A percentile compares a stretch with the other conserved stretches of the same genome.
phyloP scores from a whole-genome alignment of 2,329 filamentous ascomycete species.

The Paracoccidioides brasiliensis region DNA sequence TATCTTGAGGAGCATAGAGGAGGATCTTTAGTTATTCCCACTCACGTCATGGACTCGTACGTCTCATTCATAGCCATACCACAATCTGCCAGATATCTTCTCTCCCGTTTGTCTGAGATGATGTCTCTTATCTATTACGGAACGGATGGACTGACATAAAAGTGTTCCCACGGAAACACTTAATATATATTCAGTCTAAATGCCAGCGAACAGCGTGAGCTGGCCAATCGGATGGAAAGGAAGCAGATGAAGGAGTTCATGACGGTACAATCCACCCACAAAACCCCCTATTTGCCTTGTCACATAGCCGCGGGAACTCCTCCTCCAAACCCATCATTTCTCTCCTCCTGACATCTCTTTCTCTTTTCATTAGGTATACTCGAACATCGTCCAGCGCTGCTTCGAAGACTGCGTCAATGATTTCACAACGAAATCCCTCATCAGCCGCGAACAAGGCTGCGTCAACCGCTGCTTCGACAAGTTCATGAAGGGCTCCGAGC shows the following conservation, averaged over 20 bases:
- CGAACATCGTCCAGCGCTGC: slow-evolving; percentile 50
- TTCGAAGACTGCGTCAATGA: slow-evolving; percentile 96
- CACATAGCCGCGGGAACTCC: background rate
- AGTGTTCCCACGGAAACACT: background rate
- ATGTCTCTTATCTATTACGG: too few species aligned
- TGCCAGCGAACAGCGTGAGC: slow-evolving; percentile 73
- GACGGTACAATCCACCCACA: slow-evolving; percentile 51
- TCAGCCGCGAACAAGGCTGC: slow-evolving; percentile 77
- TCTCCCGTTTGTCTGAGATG: background rate
- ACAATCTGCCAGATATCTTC: background rate
- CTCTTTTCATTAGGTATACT: slow-evolving; percentile 45
- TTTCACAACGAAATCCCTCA: slow-evolving; percentile 94
- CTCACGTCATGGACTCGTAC: slow-evolving; percentile 24
- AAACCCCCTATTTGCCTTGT: too few species aligned
- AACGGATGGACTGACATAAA: background rate
- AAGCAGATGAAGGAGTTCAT: slow-evolving; percentile 99
- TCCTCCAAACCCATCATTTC: slow-evolving; percentile 1
- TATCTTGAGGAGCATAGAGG: background rate
- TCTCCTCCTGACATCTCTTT: background rate
- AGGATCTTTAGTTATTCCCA: background rate
- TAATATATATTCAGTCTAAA: slow-evolving; percentile 47
- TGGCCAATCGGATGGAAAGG: slow-evolving; percentile 88
- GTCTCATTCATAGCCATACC: slow-evolving; percentile 1
- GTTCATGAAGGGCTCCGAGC: slow-evolving; percentile 81
- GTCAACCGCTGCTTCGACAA: slow-evolving; percentile 93